Percentiles rank a stretch among this genome's conserved stretches.
Evolutionary conservation across 306 rosid species (phyloP).

Genomic region (Cucurbita ficifolia): DNA sequence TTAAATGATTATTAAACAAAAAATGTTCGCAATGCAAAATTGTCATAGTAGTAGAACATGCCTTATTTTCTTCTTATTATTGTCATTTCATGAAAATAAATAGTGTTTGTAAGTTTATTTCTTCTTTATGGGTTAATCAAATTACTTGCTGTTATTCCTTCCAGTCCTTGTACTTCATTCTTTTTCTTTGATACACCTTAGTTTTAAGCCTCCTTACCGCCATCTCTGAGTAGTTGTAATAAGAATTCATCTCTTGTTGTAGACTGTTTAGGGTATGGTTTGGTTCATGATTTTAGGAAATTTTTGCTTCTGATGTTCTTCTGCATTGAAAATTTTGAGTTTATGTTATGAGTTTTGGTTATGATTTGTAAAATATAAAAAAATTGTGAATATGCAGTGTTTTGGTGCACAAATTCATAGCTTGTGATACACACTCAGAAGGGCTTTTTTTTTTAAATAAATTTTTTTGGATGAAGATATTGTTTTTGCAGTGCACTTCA

Average conservation of each 20-base stretch:
- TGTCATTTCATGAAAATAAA: constrained; percentile 23
- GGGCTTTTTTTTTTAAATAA: no score
- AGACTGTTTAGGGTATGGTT: background rate
- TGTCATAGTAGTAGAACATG: constrained; percentile 14
- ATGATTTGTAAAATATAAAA: background rate
- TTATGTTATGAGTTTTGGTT: background rate
- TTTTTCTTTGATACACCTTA: background rate
- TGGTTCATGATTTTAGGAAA: background rate
- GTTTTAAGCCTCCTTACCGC: background rate
- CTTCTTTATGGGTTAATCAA: constrained; percentile 6
- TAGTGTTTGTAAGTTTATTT: constrained; percentile 24
- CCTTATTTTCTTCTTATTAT: constrained; percentile 15
- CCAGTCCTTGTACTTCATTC: background rate
- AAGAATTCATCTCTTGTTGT: background rate
- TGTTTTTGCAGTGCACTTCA: background rate
- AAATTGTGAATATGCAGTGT: background rate
- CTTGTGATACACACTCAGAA: background rate
- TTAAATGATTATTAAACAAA: constrained; percentile 17
- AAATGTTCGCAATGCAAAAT: constrained; percentile 19
- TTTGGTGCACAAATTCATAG: background rate
- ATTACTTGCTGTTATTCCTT: background rate
- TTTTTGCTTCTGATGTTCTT: background rate
- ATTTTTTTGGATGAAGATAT: background rate
- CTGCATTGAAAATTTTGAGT: background rate
- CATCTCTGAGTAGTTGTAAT: background rate